These are phyloP conservation scores for Zymoseptoria brevis DNA, from an alignment of 2,329 filamentous ascomycete genomes.

Conservation along the genomic window DNA sequence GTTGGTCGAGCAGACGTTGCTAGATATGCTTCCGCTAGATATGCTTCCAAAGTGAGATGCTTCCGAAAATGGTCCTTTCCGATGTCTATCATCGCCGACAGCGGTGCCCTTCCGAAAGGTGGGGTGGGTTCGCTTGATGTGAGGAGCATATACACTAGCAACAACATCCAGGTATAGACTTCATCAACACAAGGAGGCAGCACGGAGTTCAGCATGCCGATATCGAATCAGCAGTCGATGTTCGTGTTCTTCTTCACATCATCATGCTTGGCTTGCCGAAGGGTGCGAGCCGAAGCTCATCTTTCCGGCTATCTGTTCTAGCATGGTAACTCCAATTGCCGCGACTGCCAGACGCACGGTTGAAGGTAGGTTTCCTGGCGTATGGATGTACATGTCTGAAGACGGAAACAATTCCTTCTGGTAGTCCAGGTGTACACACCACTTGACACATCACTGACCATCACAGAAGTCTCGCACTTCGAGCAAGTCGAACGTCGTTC, in stretches of 20 bases:
- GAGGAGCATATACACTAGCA: neutral
- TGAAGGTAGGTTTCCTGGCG: neutral
- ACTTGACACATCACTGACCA: neutral
- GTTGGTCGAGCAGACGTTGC: neutral
- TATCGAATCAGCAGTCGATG: neutral
- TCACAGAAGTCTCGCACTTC: neutral
- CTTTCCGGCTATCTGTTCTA: neutral
- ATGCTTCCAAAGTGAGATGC: neutral
- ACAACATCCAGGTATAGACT: neutral
- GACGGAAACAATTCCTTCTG: neutral
- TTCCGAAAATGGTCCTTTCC: neutral
- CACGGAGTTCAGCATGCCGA: neutral
- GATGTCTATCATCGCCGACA: neutral
- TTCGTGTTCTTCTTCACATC: neutral
- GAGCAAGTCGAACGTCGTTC: neutral
- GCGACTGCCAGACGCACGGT: neutral
- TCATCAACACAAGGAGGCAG: neutral
- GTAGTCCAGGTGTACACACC: neutral
- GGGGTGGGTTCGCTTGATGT: neutral
- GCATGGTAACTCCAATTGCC: neutral
- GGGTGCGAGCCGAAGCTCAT: neutral
- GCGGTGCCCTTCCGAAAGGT: neutral
- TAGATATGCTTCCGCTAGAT: neutral
- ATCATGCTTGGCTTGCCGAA: neutral
- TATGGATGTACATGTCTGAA: neutral